Percentiles rank a stretch among this genome's conserved stretches.
Evolutionary conservation across 345 rosid genomes (phyloP).

Genomic region (Odontarrhena argentea): DNA sequence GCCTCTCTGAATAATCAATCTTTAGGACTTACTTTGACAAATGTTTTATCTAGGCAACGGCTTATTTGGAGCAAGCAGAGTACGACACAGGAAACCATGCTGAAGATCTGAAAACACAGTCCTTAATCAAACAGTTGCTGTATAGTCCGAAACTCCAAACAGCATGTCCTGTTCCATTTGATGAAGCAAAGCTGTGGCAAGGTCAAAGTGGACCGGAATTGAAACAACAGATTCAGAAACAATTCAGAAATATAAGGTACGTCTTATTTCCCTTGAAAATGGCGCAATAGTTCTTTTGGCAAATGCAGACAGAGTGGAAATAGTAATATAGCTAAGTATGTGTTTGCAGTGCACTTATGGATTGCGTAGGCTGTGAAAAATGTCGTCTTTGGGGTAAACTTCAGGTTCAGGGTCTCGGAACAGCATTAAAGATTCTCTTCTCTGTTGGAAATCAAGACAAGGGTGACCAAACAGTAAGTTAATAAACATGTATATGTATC

Average conservation of each 20-base stretch:
- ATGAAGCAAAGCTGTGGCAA: constrained; percentile 97
- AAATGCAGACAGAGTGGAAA: constrained; percentile 16
- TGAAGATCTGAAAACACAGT: constrained; percentile 85
- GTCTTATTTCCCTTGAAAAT: neutral
- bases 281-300: neutral
- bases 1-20: constrained; percentile 8
- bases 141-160: constrained; percentile 76
- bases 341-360: constrained; percentile 87
- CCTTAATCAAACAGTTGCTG: constrained; percentile 76
- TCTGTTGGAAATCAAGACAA: constrained; percentile 62
- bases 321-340: constrained; percentile 18
- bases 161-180: constrained; percentile 96
- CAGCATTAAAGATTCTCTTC: constrained; percentile 91
- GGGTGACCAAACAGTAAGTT: constrained; percentile 61
- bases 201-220: constrained; percentile 93
- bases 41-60: constrained; percentile 60
- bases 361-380: constrained; percentile 97
- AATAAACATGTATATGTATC: neutral
- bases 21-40: constrained; percentile 7
- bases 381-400: constrained; percentile 99
- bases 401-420: constrained; percentile 96
- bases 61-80: constrained; percentile 93
- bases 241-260: constrained; percentile 91
- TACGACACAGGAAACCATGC: constrained; percentile 82
- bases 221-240: constrained; percentile 77